These are phyloP conservation scores for Przewalskia tangutica DNA, from an alignment of 257 asterid species.

Conservation along the genomic window DNA sequence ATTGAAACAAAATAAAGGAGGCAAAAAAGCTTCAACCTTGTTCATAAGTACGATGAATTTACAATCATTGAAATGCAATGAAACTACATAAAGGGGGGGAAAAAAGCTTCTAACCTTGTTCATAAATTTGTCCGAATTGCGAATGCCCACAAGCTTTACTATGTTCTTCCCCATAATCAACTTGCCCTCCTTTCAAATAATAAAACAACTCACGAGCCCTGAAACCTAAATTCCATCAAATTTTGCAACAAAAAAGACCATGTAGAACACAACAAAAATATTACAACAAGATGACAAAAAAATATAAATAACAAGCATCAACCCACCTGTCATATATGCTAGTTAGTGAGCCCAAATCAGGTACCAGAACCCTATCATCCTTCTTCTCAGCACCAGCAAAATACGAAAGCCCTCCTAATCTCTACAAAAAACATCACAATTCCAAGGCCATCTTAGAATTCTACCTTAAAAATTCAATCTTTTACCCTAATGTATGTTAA, in stretches of 20 bases:
- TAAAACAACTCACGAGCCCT: constrained; percentile 97
- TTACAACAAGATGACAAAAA: neutral
- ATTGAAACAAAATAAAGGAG: neutral
- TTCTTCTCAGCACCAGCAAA: constrained; percentile 98
- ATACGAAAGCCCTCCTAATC: constrained; percentile 86
- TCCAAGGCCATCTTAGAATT: neutral
- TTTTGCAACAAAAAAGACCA: neutral
- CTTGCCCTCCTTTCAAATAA: constrained; percentile 91
- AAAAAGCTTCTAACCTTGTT: constrained; percentile 34
- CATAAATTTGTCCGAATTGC: constrained; percentile 67
- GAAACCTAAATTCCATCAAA: constrained; percentile 23
- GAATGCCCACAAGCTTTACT: constrained; percentile 86
- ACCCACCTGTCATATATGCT: constrained; percentile 69
- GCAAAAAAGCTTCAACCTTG: constrained; percentile 26
- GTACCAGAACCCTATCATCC: constrained; percentile 92
- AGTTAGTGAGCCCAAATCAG: constrained; percentile 86
- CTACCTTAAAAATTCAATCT: neutral
- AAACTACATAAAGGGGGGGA: neutral
- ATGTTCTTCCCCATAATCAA: constrained; percentile 94
- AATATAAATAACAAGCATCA: neutral
- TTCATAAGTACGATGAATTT: neutral
- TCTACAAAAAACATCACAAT: constrained; percentile 21
- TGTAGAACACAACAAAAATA: neutral
- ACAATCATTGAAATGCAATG: neutral
- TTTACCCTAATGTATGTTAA: neutral